Percentiles rank a stretch among this genome's conserved stretches.
Conservation (phyloP, 192 early-diverging fungal species). For the Dispira parvispora region DNA sequence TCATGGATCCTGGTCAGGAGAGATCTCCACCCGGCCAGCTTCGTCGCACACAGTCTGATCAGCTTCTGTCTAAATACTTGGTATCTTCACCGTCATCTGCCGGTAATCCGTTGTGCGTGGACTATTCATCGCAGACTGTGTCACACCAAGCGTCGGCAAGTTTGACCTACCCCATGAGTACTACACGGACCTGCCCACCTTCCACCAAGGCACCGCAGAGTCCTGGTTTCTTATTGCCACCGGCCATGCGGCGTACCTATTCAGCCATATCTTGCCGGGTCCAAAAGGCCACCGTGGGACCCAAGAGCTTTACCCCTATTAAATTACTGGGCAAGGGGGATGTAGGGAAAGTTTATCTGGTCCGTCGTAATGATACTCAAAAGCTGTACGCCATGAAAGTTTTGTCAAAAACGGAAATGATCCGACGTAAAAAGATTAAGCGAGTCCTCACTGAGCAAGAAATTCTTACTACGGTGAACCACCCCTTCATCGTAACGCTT, state of each 20-base stretch:
- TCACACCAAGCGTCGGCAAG: conserved; percentile 18
- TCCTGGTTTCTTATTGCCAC: conserved; percentile 4
- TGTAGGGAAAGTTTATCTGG: conserved; percentile 92
- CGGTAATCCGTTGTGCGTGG: background rate
- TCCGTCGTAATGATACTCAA: conserved; percentile 61
- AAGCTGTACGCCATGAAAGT: conserved; percentile 97
- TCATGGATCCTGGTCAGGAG: no score
- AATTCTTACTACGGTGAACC: conserved; percentile 71
- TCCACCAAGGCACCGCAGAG: conserved; percentile 4
- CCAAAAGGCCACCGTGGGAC: conserved; percentile 64
- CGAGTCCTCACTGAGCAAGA: conserved; percentile 94
- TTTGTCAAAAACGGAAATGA: conserved; percentile 89
- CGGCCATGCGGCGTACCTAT: conserved; percentile 51
- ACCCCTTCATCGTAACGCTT: conserved; percentile 80
- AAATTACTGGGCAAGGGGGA: conserved; percentile 91
- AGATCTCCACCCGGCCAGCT: background rate
- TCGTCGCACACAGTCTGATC: conserved; percentile 3
- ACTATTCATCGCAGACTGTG: conserved; percentile 12
- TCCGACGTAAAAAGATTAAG: conserved; percentile 96
- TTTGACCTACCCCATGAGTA: conserved; percentile 10
- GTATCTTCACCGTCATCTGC: background rate
- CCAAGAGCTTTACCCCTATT: conserved; percentile 76
- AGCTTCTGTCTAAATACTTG: conserved; percentile 4
- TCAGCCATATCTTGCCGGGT: conserved; percentile 71
- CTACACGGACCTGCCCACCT: background rate